A percentile compares a stretch with the other conserved stretches of the same genome.
phyloP scores from a whole-genome alignment of 345 rosid genomes.

The Eucalyptus cladocalyx region DNA sequence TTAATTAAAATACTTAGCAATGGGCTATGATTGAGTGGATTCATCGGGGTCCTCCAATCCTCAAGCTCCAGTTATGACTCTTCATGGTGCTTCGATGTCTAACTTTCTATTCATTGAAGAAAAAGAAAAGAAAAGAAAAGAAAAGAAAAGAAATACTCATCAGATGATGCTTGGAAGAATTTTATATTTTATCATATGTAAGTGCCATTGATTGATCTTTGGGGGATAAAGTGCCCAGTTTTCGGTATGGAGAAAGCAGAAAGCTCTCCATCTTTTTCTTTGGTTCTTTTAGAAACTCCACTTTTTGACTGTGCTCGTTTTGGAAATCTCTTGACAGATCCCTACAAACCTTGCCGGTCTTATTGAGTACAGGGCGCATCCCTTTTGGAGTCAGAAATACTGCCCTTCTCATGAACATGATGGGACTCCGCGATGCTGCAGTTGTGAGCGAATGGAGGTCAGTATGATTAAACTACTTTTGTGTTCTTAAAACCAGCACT shows the following conservation, averaged over 20 bases:
- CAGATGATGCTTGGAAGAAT: not conserved
- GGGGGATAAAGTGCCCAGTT: not conserved
- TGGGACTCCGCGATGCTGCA: conserved; percentile 92
- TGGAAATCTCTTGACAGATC: conserved; percentile 44
- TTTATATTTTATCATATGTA: not conserved
- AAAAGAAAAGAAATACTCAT: not conserved
- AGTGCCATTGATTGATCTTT: not conserved
- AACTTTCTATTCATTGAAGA: not conserved
- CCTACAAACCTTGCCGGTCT: conserved; percentile 84
- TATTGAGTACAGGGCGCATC: conserved; percentile 94
- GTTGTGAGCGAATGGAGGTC: conserved; percentile 99
- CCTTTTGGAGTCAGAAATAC: conserved; percentile 94
- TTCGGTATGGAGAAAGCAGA: not conserved
- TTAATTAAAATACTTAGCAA: not conserved
- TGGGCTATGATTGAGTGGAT: not conserved
- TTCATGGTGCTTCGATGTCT: not conserved
- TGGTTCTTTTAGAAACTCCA: not conserved
- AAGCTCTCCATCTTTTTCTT: not conserved
- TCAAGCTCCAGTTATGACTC: not conserved
- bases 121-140: not conserved
- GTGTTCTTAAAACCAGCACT: not conserved
- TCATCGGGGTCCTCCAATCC: not conserved
- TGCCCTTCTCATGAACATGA: conserved; percentile 94
- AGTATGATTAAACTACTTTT: not conserved
- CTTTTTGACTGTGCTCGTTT: conserved; percentile 2